A percentile compares a stretch with the other conserved stretches of the same genome.
phyloP scores from a whole-genome alignment of 768 basidiomycete species.

The Tylopilus cervinicoccineus region DNA sequence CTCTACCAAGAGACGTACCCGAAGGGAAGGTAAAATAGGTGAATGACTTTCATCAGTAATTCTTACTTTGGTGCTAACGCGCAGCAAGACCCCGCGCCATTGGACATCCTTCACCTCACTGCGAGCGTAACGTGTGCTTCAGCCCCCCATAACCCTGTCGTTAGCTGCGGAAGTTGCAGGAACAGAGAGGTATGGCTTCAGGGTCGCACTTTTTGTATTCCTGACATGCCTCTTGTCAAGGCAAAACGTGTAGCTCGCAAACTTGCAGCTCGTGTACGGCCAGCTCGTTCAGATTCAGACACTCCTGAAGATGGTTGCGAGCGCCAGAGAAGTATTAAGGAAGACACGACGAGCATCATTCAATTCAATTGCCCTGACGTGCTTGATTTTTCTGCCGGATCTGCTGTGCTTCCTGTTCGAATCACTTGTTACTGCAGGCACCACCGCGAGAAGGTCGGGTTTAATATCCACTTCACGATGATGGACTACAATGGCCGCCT shows the following conservation, averaged over 20 bases:
- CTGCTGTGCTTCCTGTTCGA: slow-evolving; percentile 84
- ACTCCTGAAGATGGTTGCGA: slow-evolving; percentile 55
- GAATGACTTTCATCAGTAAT: slow-evolving; percentile 14
- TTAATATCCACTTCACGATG: slow-evolving; percentile 86
- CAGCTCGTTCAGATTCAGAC: slow-evolving; percentile 72
- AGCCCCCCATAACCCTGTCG: slow-evolving; percentile 68
- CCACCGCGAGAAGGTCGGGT: slow-evolving; percentile 95
- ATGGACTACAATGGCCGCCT: slow-evolving; percentile 74
- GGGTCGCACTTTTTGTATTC: not conserved
- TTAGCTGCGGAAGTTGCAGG: slow-evolving; percentile 86
- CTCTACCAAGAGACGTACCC: slow-evolving; percentile 77
- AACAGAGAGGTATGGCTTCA: slow-evolving; percentile 64
- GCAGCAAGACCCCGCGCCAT: slow-evolving; percentile 54
- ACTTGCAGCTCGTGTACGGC: slow-evolving; percentile 77
- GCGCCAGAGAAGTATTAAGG: slow-evolving; percentile 39
- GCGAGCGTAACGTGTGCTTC: slow-evolving; percentile 80
- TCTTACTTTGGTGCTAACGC: slow-evolving; percentile 17
- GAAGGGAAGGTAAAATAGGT: slow-evolving; percentile 85
- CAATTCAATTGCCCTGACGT: slow-evolving; percentile 94
- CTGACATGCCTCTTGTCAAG: slow-evolving; percentile 35
- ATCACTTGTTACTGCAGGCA: slow-evolving; percentile 99
- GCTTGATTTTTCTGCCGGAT: slow-evolving; percentile 84
- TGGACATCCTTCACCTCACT: slow-evolving; percentile 68
- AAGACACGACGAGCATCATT: slow-evolving; percentile 81
- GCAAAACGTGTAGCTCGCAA: slow-evolving; percentile 90